phyloP scores from a whole-genome alignment of 2,329 filamentous ascomycete species.

The Trichoderma semiorbis region DNA sequence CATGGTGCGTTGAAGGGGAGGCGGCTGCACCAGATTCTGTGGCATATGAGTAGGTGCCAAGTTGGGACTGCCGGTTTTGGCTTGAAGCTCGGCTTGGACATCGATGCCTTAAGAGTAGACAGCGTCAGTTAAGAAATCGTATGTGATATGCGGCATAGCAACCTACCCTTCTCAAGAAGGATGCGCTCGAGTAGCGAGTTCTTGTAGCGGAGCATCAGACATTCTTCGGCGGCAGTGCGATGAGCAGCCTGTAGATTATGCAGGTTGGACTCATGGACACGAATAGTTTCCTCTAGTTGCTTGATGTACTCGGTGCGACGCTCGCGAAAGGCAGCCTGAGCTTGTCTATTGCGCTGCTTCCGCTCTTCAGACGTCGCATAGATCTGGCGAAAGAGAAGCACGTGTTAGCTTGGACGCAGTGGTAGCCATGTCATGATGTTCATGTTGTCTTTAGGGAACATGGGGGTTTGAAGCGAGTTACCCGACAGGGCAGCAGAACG shows the following conservation, averaged over 20 bases:
- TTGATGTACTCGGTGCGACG: slow-evolving; percentile 98
- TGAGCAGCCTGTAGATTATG: slow-evolving; percentile 92
- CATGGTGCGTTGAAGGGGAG: slow-evolving; percentile 75
- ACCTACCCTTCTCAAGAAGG: slow-evolving; percentile 84
- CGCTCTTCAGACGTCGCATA: slow-evolving; percentile 98
- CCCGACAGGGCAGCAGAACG: slow-evolving; percentile 1
- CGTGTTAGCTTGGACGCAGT: slow-evolving; percentile 18
- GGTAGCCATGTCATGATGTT: not conserved
- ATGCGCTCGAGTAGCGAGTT: slow-evolving; percentile 95
- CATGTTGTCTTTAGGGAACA: not conserved
- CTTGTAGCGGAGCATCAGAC: slow-evolving; percentile 96
- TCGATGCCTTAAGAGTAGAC: slow-evolving; percentile 67
- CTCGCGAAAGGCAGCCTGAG: slow-evolving; percentile 95
- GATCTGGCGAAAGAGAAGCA: slow-evolving; percentile 55
- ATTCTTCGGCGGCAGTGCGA: slow-evolving; percentile 91
- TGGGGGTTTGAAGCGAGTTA: slow-evolving; percentile 1
- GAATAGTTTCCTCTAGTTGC: slow-evolving; percentile 95
- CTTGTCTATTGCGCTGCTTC: slow-evolving; percentile 95
- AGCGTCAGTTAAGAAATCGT: not conserved
- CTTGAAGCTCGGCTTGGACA: slow-evolving; percentile 90
- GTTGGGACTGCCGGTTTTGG: slow-evolving; percentile 85
- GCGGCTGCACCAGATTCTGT: slow-evolving; percentile 67
- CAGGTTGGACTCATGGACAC: slow-evolving; percentile 91
- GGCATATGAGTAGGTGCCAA: slow-evolving; percentile 66
- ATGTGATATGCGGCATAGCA: not conserved